Evolutionary conservation across 2,329 filamentous ascomycete species (phyloP).

Genomic region (Neonectria coccinea): DNA sequence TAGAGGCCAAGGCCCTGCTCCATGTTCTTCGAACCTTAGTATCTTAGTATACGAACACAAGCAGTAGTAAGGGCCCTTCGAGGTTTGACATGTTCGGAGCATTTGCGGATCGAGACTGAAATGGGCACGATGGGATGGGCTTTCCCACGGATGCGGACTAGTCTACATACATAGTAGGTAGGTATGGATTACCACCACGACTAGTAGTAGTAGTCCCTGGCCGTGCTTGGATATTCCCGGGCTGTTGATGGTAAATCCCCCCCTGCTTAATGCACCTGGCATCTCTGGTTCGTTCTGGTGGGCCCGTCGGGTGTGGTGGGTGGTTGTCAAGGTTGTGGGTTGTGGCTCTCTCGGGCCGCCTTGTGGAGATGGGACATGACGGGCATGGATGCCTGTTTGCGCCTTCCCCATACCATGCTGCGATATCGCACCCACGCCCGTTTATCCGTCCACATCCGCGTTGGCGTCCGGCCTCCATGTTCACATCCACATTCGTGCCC

Average conservation of each 20-base stretch:
- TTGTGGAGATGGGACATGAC: conserved; percentile 30
- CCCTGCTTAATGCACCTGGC: background rate
- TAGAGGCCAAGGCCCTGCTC: conserved; percentile 21
- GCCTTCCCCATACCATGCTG: conserved; percentile 12
- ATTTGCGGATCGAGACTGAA: conserved; percentile 28
- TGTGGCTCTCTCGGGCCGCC: conserved; percentile 30
- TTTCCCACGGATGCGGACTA: background rate
- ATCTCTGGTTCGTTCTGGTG: background rate
- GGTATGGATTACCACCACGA: conserved; percentile 4
- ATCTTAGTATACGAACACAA: no score
- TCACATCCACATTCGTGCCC: background rate
- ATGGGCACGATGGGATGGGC: conserved; percentile 8
- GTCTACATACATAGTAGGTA: background rate
- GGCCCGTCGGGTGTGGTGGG: background rate
- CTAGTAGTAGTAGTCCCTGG: conserved; percentile 9
- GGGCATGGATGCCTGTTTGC: conserved; percentile 19
- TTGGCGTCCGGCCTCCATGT: conserved; percentile 1
- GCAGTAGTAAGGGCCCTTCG: background rate
- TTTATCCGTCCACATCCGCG: background rate
- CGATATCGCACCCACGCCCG: conserved; percentile 11
- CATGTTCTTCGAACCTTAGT: background rate
- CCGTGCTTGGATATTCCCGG: conserved; percentile 18
- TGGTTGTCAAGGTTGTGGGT: conserved; percentile 24
- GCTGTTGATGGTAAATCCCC: conserved; percentile 7
- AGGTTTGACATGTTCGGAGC: conserved; percentile 20